Base-by-base conservation (phyloP, 768 basidiomycete genomes). In the Chiua virens region DNA sequence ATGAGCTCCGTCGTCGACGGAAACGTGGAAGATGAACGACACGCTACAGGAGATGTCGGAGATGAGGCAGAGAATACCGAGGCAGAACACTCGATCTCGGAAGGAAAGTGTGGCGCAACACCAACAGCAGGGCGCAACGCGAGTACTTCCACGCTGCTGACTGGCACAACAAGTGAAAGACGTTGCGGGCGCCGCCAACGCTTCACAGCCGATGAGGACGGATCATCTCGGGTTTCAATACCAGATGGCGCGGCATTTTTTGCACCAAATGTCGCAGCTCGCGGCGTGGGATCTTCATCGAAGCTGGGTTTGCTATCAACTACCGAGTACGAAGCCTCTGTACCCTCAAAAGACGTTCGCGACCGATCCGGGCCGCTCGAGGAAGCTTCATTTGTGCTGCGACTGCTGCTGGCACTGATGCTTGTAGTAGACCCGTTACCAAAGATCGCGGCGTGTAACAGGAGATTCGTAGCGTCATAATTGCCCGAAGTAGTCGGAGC, bases 241-340 rank as follows among this genome's bases (percentile, higher is more conserved):
- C 8, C 9, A 11, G 42, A 17, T 3, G 32, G 3, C 10, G 40
- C 15, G 25, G 28, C 30, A 30, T 6, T 34, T 17, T 15, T 45
- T 17, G 49, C 37, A 22, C 48, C 52, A 37, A 65, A 68, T 0
- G 61, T 61, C 15, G 55, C 34, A 14, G 57, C 55, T 13, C 56
- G 55, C 4, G 68, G 66, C 9, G 68, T 70, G 15, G 53, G 63
- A 47, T 67, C 55, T n/a, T 68, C 53, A 9, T 63, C 59, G 10
- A 25, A 46, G 5, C 44, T 40, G 5, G 22, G n/a, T 34, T 54
- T 58, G 23, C 40, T 49, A 20, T 15, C 15, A 30, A 44, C 35
- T 41, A 55, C 36, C 17, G 58, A 45, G 8, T 37, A 45, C n/a
- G 55, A 47, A n/a, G 46, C 34, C 8, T 53, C 47, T 5, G 52